Evolutionary conservation across 495 filamentous ascomycete genomes (phyloP).

Genomic region (Penicillium maclennaniae): DNA sequence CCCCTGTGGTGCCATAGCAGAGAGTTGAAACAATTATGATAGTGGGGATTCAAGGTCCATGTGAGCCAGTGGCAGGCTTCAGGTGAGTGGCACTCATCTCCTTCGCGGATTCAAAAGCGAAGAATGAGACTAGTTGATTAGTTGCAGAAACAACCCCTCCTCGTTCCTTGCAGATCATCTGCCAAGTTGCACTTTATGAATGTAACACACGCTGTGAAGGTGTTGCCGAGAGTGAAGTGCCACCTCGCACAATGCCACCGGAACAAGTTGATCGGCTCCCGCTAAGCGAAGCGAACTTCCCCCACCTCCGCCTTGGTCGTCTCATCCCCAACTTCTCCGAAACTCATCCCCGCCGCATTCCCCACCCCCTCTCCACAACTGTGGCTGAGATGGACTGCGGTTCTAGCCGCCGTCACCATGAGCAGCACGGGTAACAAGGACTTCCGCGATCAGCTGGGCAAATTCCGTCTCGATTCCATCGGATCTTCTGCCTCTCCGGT

Average conservation of each 20-base stretch:
- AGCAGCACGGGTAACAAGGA: conserved; percentile 38
- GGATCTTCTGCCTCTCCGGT: conserved; percentile 14
- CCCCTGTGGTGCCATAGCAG: conserved; percentile 7
- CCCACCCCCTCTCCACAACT: background rate
- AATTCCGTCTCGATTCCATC: conserved; percentile 42
- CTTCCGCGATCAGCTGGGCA: conserved; percentile 45
- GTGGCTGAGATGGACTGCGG: conserved; percentile 33
- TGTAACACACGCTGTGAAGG: background rate
- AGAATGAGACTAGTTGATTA: background rate
- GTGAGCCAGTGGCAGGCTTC: background rate
- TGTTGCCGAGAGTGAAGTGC: background rate
- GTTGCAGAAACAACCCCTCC: background rate
- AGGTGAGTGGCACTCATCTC: too few species aligned
- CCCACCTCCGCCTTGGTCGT: background rate
- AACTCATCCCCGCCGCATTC: background rate
- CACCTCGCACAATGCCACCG: conserved; percentile 2
- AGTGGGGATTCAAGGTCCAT: too few species aligned
- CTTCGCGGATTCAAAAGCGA: background rate
- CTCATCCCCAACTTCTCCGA: conserved; percentile 6
- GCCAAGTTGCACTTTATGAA: background rate
- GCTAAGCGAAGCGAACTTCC: background rate
- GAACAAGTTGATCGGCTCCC: background rate
- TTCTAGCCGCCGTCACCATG: conserved; percentile 35
- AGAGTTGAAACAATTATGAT: background rate
- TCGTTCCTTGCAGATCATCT: conserved; percentile 5